Base-by-base conservation (phyloP, 257 asterid genomes). In the Jaltomata sinuosa region DNA sequence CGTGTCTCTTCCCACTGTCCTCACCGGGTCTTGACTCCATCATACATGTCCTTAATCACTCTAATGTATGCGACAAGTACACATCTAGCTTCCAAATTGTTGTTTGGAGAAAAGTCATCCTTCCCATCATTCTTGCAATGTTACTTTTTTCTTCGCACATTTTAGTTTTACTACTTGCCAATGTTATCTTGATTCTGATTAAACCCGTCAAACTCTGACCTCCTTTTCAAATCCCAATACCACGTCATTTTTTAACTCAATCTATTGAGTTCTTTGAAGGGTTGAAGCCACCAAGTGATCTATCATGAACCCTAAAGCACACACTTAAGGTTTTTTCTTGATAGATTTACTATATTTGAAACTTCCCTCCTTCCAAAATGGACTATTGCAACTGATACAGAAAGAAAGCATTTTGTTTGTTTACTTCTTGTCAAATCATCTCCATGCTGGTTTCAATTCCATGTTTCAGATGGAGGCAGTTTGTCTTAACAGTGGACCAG, bases 401-500 rank as follows among this genome's bases (percentile, higher is more conserved):
- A n/a, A 42, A 72, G 36, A 72, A 42, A 22, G 12, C n/a, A 15
- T 72, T 72, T 55, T 80, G 50, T 36, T 34, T 53, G 27, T 80
- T 42, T 55, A 55, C 68, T 80, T 80, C 71, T 80, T 38, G 54
- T 42, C 22, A 80, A 55, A 80, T 29, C 72, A 55, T 36, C 68
- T 34, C 72, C 72, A n/a, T 54, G 55, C 83, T 55, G 52, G 32
- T 55, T 79, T 65, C 52, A 53, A 47, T 27, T 50, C 19, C 25
- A 38, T 83, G 65, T 79, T 81, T 10, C 88, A 88, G 95, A 89
- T 91, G 95, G 95, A 91, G 86, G 87, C 82, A 45, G 93, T 91
- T 86, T 91, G 88, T 57, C 91, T 91, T 65, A 92, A 92, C 88
- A 88, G 89, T 11, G 88, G 74, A 72, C 92, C 93, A 15, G 82